Evolutionary conservation across 495 filamentous ascomycete species (phyloP).

Genomic region (Hypoxylon fragiforme): DNA sequence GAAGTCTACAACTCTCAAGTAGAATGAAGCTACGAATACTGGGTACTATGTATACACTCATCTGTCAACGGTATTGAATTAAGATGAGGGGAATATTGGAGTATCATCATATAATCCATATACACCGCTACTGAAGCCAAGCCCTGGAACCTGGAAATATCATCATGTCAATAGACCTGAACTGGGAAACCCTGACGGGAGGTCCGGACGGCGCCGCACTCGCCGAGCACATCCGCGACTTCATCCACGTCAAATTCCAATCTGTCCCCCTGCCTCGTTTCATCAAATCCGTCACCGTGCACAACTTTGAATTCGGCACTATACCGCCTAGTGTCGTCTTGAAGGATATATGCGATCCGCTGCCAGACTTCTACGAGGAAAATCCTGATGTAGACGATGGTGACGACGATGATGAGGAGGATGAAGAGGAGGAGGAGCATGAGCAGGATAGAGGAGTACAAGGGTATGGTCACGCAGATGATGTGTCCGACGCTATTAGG

Average conservation of each 20-base stretch:
- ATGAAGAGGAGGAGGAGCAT: slow-evolving; percentile 48
- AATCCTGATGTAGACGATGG: slow-evolving; percentile 59
- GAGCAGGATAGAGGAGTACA: slow-evolving; percentile 32
- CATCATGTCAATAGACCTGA: slow-evolving; percentile 92
- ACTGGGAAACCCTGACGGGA: slow-evolving; percentile 90
- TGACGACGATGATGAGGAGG: slow-evolving; percentile 47
- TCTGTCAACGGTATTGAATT: too few species aligned
- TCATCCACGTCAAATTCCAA: slow-evolving; percentile 95
- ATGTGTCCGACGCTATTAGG: slow-evolving; percentile 45
- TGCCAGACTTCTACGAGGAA: slow-evolving; percentile 95
- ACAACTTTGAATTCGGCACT: slow-evolving; percentile 88
- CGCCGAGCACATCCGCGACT: slow-evolving; percentile 83
- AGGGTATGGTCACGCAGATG: slow-evolving; percentile 22
- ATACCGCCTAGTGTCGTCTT: slow-evolving; percentile 84
- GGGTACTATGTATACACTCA: too few species aligned
- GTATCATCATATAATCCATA: slow-evolving; percentile 6
- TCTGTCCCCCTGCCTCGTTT: slow-evolving; percentile 86
- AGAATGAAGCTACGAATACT: too few species aligned
- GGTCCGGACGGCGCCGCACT: slow-evolving; percentile 83
- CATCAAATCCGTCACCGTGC: slow-evolving; percentile 93
- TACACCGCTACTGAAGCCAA: slow-evolving; percentile 3
- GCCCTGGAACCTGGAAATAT: neutral
- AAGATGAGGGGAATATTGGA: slow-evolving; percentile 3
- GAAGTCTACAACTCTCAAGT: too few species aligned
- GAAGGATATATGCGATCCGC: slow-evolving; percentile 93